Conservation (phyloP, 345 rosid species). For the Raphanus sativus region DNA sequence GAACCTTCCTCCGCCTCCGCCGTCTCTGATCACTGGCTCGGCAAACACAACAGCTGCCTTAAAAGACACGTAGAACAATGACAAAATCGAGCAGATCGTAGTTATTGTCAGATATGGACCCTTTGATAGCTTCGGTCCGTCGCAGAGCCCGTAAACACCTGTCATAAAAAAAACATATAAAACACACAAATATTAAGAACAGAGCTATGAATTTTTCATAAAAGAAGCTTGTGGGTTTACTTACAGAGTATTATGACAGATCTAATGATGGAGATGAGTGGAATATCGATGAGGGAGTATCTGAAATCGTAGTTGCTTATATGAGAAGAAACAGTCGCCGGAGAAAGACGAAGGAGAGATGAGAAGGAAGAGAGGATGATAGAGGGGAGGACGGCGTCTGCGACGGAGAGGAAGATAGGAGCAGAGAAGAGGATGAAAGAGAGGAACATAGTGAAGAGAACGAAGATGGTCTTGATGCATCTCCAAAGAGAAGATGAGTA, state of each 20-base stretch:
- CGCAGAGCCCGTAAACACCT: conserved; percentile 90
- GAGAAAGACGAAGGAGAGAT: conserved; percentile 26
- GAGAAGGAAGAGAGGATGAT: conserved; percentile 78
- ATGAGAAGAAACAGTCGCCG: conserved; percentile 25
- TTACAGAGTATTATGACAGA: conserved; percentile 87
- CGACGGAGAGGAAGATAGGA: conserved; percentile 73
- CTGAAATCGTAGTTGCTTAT: conserved; percentile 61
- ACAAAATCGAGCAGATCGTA: conserved; percentile 62
- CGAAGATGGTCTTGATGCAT: conserved; percentile 67
- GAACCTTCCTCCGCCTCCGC: conserved; percentile 33
- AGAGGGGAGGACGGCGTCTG: conserved; percentile 80
- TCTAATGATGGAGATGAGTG: conserved; percentile 78
- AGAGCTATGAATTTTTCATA: conserved; percentile 13
- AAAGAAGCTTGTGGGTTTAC: conserved; percentile 28
- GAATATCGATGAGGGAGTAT: conserved; percentile 79
- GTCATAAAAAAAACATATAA: neutral
- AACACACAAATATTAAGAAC: neutral
- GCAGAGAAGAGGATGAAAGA: conserved; percentile 84
- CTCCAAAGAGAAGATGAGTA: conserved; percentile 48
- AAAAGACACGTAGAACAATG: conserved; percentile 65
- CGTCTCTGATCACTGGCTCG: conserved; percentile 32
- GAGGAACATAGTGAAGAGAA: conserved; percentile 65
- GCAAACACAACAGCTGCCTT: conserved; percentile 75
- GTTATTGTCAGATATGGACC: conserved; percentile 85
- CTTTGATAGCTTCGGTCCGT: conserved; percentile 70